Percentiles rank a stretch among this genome's conserved stretches.
These are phyloP conservation scores for Lasiodiplodia citricola DNA, from an alignment of 2,329 filamentous ascomycete genomes.

Conservation along the genomic window DNA sequence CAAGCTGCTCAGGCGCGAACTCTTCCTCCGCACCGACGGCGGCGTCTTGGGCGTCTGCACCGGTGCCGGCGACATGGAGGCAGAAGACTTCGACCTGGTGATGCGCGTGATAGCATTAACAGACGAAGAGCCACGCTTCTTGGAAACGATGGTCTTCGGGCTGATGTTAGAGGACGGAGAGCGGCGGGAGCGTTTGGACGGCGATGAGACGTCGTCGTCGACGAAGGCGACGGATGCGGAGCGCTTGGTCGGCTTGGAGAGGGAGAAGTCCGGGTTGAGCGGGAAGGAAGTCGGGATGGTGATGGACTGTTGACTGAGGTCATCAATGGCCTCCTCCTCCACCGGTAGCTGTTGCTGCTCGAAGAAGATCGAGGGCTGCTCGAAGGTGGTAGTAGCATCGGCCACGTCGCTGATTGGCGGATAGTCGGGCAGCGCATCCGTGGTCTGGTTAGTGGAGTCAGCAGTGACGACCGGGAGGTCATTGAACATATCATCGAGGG, in stretches of 20 bases:
- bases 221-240: neutral
- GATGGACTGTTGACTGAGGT: neutral
- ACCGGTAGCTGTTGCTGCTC: neutral
- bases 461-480: neutral
- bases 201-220: neutral
- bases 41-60: neutral
- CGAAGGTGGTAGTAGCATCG: neutral
- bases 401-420: neutral
- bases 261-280: constrained; percentile 3
- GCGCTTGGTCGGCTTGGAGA: neutral
- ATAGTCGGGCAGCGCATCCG: neutral
- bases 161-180: neutral
- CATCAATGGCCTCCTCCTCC: neutral
- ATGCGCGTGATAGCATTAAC: neutral
- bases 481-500: neutral
- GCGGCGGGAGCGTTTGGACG: neutral
- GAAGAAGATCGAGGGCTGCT: neutral
- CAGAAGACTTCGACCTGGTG: no score
- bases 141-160: neutral
- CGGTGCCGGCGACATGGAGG: neutral
- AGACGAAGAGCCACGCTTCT: neutral
- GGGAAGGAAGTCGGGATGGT: neutral
- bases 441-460: neutral
- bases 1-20: neutral
- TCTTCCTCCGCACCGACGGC: neutral